phyloP scores from a whole-genome alignment of 1,139 yeast genomes.

The Meyerozyma sp. region DNA sequence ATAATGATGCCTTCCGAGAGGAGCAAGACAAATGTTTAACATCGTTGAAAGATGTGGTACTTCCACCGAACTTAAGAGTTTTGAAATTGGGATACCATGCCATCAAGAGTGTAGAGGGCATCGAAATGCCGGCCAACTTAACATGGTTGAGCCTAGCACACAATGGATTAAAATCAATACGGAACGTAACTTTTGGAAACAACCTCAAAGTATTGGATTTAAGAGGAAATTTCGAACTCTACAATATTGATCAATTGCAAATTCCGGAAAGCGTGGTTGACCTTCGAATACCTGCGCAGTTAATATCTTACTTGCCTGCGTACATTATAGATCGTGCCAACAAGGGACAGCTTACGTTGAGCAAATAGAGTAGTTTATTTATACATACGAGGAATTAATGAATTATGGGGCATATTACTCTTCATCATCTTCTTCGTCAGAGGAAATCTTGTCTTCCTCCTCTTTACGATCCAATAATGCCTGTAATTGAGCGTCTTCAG shows the following conservation, averaged over 20 bases:
- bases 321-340: conserved; percentile 40
- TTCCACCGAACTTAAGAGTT: conserved; percentile 33
- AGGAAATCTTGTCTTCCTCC: conserved; percentile 41
- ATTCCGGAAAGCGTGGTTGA: conserved; percentile 36
- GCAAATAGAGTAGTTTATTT: conserved; percentile 9
- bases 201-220: conserved; percentile 31
- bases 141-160: conserved; percentile 31
- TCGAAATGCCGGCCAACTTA: conserved; percentile 35
- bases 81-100: conserved; percentile 38
- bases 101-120: conserved; percentile 32
- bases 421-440: conserved; percentile 42
- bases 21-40: conserved; percentile 41
- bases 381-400: conserved; percentile 5
- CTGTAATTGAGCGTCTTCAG: conserved; percentile 96
- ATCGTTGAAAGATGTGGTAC: conserved; percentile 37
- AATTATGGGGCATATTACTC: conserved; percentile 6
- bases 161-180: conserved; percentile 35
- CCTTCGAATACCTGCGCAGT: conserved; percentile 32
- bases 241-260: conserved; percentile 32
- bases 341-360: conserved; percentile 24
- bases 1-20: conserved; percentile 38
- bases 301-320: conserved; percentile 33
- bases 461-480: conserved; percentile 68
- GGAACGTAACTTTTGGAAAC: conserved; percentile 34
- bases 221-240: conserved; percentile 40